phyloP scores from a whole-genome alignment of 2,329 filamentous ascomycete species.

The Metarhizium anisopliae region DNA sequence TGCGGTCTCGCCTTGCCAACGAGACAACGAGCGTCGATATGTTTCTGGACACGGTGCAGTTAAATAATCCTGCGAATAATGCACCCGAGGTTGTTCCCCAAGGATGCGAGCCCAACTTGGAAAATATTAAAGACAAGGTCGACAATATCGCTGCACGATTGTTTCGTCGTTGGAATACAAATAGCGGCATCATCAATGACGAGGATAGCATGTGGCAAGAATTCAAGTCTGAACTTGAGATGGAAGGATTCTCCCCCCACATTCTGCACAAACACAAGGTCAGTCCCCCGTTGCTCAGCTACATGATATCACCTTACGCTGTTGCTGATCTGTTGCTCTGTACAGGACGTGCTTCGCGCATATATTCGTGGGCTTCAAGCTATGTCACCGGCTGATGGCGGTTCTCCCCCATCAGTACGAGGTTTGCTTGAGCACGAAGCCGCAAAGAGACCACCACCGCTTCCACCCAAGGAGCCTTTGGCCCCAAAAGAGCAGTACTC shows the following conservation, averaged over 20 bases:
- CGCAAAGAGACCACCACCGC: conserved; percentile 13
- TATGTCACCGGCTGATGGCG: conserved; percentile 31
- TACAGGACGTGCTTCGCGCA: conserved; percentile 47
- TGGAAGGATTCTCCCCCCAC: conserved; percentile 48
- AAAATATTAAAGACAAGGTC: conserved; percentile 51
- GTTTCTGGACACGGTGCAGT: conserved; percentile 49
- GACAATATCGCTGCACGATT: conserved; percentile 46
- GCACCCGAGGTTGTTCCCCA: conserved; percentile 22
- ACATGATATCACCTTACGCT: not conserved
- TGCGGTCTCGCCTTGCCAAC: conserved; percentile 37
- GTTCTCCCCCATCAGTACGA: conserved; percentile 39
- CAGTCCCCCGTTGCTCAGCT: conserved; percentile 12
- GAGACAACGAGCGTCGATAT: conserved; percentile 45
- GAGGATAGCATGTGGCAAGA: conserved; percentile 48
- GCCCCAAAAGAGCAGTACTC: conserved; percentile 27
- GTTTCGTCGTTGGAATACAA: conserved; percentile 32
- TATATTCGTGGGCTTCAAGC: conserved; percentile 53
- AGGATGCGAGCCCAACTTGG: conserved; percentile 33
- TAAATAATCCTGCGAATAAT: conserved; percentile 35
- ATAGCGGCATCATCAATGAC: conserved; percentile 27
- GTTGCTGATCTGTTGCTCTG: not conserved
- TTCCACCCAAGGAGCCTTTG: conserved; percentile 12
- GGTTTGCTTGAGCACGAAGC: conserved; percentile 41
- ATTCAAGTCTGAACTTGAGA: conserved; percentile 48
- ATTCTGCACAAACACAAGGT: conserved; percentile 51